Conservation (phyloP, 2,329 filamentous ascomycete species). For the Hypoxylon sp. region DNA sequence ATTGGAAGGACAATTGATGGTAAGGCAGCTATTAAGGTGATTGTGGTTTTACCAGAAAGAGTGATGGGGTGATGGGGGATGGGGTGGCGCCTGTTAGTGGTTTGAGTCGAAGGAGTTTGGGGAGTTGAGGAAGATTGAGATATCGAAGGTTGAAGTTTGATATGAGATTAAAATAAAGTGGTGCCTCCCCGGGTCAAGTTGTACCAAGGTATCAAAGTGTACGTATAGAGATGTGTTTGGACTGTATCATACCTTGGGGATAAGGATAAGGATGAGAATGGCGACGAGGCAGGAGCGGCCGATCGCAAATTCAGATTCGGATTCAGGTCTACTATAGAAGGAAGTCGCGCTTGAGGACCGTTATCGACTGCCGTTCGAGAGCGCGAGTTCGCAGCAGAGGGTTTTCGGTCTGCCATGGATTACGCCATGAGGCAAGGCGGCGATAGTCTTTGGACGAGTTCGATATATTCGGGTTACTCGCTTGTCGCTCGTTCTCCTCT, state of each 20-base stretch:
- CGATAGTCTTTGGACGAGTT: conserved; percentile 37
- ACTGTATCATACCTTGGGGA: conserved; percentile 52
- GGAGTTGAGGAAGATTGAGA: conserved; percentile 12
- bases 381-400: conserved; percentile 62
- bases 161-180: conserved; percentile 39
- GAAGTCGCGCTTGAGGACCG: conserved; percentile 66
- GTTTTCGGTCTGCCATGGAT: conserved; percentile 77
- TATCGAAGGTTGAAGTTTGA: conserved; percentile 17
- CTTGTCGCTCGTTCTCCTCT: conserved; percentile 12
- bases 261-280: conserved; percentile 42
- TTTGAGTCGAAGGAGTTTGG: conserved; percentile 16
- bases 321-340: conserved; percentile 51
- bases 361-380: conserved; percentile 69
- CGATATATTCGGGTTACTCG: conserved; percentile 30
- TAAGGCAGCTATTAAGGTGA: conserved; percentile 1
- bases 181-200: conserved; percentile 32
- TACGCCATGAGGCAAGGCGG: conserved; percentile 72
- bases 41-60: not conserved
- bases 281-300: conserved; percentile 48
- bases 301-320: conserved; percentile 45
- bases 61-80: conserved; percentile 2
- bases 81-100: conserved; percentile 3
- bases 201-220: conserved; percentile 41
- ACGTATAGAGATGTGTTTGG: conserved; percentile 13
- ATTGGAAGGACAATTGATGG: conserved; percentile 5